A percentile compares a stretch with the other conserved stretches of the same genome.
Evolutionary conservation across 2,329 filamentous ascomycete species (phyloP).

Genomic region (Didymella sp.): DNA sequence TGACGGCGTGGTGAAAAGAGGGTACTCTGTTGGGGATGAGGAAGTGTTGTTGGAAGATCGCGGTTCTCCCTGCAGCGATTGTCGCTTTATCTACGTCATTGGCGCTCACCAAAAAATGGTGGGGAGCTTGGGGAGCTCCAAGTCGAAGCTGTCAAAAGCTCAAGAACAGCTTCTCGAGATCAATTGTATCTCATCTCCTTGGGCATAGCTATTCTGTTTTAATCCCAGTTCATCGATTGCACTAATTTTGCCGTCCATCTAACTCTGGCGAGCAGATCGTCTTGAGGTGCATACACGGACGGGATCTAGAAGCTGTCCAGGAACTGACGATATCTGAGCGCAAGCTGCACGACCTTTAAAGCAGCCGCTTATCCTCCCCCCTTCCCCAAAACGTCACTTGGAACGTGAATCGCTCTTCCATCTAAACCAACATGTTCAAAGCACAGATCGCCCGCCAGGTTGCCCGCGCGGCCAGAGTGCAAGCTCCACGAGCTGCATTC

Average conservation of each 20-base stretch:
- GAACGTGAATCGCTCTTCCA: not conserved
- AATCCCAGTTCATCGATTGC: not conserved
- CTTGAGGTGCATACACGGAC: conserved; percentile 12
- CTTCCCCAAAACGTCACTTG: not conserved
- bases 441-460: conserved; percentile 42
- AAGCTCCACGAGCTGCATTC: conserved; percentile 38
- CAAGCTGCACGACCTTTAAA: conserved; percentile 19
- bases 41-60: conserved; percentile 18
- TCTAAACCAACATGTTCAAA: conserved; percentile 40
- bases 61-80: conserved; percentile 29
- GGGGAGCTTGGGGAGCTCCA: conserved; percentile 29
- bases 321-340: conserved; percentile 23
- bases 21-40: conserved; percentile 23
- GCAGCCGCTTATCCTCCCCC: conserved; percentile 2
- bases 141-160: conserved; percentile 11
- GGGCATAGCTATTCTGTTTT: not conserved
- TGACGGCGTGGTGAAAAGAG: conserved; percentile 33
- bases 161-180: conserved; percentile 16
- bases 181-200: conserved; percentile 18
- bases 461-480: conserved; percentile 35
- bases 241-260: conserved; percentile 11
- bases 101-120: conserved; percentile 24
- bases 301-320: conserved; percentile 15
- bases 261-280: conserved; percentile 21
- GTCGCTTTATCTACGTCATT: conserved; percentile 35